Evolutionary conservation across 148 eudicot genomes (phyloP).

Genomic region (Chenopodium suecicum): DNA sequence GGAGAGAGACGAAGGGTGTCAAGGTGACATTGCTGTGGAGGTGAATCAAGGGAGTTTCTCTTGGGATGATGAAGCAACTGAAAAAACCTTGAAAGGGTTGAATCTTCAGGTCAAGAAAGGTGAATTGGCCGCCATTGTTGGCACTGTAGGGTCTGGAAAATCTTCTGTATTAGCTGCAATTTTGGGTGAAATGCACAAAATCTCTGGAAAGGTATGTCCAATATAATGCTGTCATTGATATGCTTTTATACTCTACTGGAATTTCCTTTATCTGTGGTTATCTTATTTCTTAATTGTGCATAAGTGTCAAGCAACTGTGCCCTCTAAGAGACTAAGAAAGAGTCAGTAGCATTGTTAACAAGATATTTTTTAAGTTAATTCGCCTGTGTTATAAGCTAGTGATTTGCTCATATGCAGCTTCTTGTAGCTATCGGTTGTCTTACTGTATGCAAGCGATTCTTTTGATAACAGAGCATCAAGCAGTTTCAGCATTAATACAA

Average conservation of each 20-base stretch:
- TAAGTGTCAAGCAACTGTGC: neutral
- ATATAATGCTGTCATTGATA: neutral
- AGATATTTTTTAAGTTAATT: neutral
- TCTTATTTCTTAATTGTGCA: neutral
- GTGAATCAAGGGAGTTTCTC: slow-evolving; percentile 67
- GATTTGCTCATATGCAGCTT: neutral
- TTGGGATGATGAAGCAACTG: slow-evolving; percentile 78
- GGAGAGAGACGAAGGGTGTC: slow-evolving; percentile 60
- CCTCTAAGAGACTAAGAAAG: neutral
- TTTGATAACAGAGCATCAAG: neutral
- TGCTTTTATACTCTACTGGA: neutral
- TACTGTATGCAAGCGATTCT: neutral
- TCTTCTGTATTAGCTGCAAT: slow-evolving; percentile 76
- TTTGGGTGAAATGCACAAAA: slow-evolving; percentile 90
- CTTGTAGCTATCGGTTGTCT: neutral
- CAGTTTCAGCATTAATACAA: neutral
- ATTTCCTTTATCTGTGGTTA: neutral
- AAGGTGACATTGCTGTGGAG: slow-evolving; percentile 54
- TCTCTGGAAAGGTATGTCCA: slow-evolving; percentile 66
- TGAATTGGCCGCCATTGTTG: slow-evolving; percentile 81
- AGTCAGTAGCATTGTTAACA: too few species aligned
- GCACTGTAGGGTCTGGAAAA: slow-evolving; percentile 93
- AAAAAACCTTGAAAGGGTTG: slow-evolving; percentile 46
- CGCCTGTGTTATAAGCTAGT: neutral
- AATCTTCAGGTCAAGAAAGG: slow-evolving; percentile 68